Percentiles rank a stretch among this genome's conserved stretches.
Conservation (phyloP, 2,329 filamentous ascomycete species). For the Alternaria gansuensis region DNA sequence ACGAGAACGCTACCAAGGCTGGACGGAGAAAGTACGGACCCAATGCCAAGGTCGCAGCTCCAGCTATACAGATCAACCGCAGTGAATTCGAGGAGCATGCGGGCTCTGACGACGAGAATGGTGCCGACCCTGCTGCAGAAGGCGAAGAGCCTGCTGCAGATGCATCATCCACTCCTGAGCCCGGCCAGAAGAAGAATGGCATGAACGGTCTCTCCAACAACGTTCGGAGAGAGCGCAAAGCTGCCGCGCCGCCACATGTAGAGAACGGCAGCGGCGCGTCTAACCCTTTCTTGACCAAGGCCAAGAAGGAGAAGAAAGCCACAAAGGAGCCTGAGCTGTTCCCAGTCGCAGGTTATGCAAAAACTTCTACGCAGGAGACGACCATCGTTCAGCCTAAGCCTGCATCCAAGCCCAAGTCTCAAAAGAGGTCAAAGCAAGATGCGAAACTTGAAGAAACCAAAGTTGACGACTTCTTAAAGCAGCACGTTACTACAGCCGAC, state of each 20-base stretch:
- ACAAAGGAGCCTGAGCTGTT: conserved; percentile 27
- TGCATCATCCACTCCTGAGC: conserved; percentile 18
- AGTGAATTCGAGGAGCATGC: conserved; percentile 70
- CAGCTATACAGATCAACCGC: conserved; percentile 45
- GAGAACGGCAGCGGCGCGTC: conserved; percentile 22
- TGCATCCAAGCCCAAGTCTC: conserved; percentile 28
- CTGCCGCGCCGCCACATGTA: conserved; percentile 5
- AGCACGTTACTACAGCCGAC: conserved; percentile 47
- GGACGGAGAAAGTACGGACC: conserved; percentile 77
- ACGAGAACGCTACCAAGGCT: conserved; percentile 65
- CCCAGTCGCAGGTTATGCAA: conserved; percentile 19
- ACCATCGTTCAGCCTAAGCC: conserved; percentile 28
- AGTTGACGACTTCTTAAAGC: conserved; percentile 44
- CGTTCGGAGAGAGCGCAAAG: conserved; percentile 22
- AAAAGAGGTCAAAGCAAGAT: conserved; percentile 29
- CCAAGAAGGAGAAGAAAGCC: conserved; percentile 41
- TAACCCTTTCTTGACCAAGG: conserved; percentile 49
- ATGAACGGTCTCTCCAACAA: conserved; percentile 27
- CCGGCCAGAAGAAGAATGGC: conserved; percentile 19
- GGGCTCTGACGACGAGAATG: conserved; percentile 58
- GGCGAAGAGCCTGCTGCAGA: conserved; percentile 37
- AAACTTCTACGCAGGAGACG: conserved; percentile 11
- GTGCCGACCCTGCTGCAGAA: conserved; percentile 25
- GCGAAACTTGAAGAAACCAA: conserved; percentile 23
- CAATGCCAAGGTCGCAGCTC: conserved; percentile 44